Conservation (phyloP, 306 rosid species). For the Chamaecrista fasciculata region DNA sequence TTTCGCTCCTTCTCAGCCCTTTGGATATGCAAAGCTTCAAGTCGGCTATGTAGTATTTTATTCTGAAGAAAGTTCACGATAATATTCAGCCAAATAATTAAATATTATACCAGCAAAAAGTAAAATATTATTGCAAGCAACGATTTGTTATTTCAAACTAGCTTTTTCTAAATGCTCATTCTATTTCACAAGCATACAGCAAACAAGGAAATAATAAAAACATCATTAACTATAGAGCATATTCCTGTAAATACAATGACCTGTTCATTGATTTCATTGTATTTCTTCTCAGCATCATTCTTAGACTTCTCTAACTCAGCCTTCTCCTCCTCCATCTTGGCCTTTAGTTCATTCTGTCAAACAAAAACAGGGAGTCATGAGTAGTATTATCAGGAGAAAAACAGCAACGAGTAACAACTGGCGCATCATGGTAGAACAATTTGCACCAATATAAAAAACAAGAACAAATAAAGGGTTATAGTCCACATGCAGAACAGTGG, state of each 20-base stretch:
- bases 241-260: slow-evolving; percentile 38
- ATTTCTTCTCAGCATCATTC: slow-evolving; percentile 70
- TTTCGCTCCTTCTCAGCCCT: slow-evolving; percentile 82
- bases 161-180: background rate
- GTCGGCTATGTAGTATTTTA: slow-evolving; percentile 78
- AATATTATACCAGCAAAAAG: background rate
- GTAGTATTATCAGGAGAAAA: background rate
- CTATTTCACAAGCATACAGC: background rate
- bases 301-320: slow-evolving; percentile 48
- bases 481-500: background rate
- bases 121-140: background rate
- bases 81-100: slow-evolving; percentile 1
- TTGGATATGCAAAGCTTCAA: slow-evolving; percentile 89
- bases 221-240: background rate
- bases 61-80: slow-evolving; percentile 49
- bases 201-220: background rate
- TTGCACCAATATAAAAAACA: background rate
- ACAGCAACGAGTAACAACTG: background rate
- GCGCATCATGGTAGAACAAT: background rate
- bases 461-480: background rate
- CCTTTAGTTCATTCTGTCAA: slow-evolving; percentile 66
- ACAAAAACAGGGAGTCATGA: background rate
- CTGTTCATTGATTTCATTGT: slow-evolving; percentile 85
- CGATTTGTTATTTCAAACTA: too few species aligned
- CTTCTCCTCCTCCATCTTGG: slow-evolving; percentile 72